A percentile compares a stretch with the other conserved stretches of the same genome.
Evolutionary conservation across 2,329 filamentous ascomycete species (phyloP).

Genomic region (Trichophyton equinum): DNA sequence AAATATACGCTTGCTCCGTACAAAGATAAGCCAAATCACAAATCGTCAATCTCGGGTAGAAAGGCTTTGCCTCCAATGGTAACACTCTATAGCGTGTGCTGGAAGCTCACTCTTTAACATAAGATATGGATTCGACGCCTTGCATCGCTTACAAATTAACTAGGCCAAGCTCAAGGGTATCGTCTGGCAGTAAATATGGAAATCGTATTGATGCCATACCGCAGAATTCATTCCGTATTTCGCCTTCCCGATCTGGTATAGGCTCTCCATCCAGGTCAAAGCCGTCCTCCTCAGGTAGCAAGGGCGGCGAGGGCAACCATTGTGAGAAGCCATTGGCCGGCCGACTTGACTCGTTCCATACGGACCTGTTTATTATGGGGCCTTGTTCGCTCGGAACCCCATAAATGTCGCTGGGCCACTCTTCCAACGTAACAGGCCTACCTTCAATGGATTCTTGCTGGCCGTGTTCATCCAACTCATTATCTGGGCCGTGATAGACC

Average conservation of each 20-base stretch:
- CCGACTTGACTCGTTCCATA: too few relatives aligned
- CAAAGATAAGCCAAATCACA: too few relatives aligned
- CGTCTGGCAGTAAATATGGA: neutral
- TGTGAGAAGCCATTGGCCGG: too few relatives aligned
- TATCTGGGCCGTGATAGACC: too few relatives aligned
- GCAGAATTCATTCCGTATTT: neutral
- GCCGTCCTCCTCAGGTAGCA: too few relatives aligned
- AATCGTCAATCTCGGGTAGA: too few relatives aligned
- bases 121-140: neutral
- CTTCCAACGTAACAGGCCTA: too few relatives aligned
- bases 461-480: neutral
- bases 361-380: too few relatives aligned
- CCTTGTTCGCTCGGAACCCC: too few relatives aligned
- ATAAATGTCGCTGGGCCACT: too few relatives aligned
- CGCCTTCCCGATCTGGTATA: neutral
- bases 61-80: neutral
- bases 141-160: neutral
- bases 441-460: neutral
- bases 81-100: neutral
- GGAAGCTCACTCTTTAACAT: neutral
- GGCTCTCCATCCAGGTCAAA: neutral
- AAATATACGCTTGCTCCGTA: too few relatives aligned
- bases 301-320: too few relatives aligned
- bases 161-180: neutral
- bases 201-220: neutral